Evolutionary conservation across 495 filamentous ascomycete genomes (phyloP), one percentile per base, ranked within the genome.

Genomic region (Penicillium subrubescens): DNA sequence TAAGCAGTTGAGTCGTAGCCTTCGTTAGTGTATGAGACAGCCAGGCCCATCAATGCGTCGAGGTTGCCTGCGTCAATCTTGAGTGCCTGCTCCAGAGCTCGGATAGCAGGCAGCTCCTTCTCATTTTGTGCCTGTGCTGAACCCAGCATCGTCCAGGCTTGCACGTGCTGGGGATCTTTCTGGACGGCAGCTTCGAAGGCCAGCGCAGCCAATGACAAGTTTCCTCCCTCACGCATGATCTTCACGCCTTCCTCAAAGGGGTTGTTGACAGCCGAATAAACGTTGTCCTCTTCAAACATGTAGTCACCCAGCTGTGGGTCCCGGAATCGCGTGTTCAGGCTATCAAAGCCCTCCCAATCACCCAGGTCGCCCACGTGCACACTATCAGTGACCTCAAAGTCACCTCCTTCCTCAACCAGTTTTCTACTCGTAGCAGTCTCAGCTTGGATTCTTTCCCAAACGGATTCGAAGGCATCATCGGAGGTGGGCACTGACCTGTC

Each of bases 11-110:
- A 92, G 73, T 98, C 95, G 81, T 98, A 98, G 63, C 94, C 95
- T 77, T 99, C 95, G 79, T 99, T 99, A 37, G 96, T 98, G 77
- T 98, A 99, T n/a, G 90, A 94, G 46, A 99, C 95, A 44, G 94
- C 92, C 21, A 99, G 83, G 5, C 91, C 93, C 93, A 99, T 97
- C 34, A 98, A 82, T 2, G 95, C 94, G 44, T 90, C 83, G 8
- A 97, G 84, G 70, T 97, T 97, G 68, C 87, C 87, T 2, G 92
- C 87, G 68, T 97, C 93, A 10, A 94, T 79, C 75, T 92, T 94
- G 55, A 97, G 80, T 15, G 94, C 93, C 70, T 94, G 92, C 79
- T 97, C 95, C 59, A 97, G 81, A 5, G 96, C 95, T n/a, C 95
- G 90, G 67, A 99, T 97, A n/a, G 96, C 96, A 6, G 95, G 95